Evolutionary conservation across 129 eudicot genomes (phyloP), one percentile per base, ranked within the genome.

Genomic region (Tanacetum coccineum): DNA sequence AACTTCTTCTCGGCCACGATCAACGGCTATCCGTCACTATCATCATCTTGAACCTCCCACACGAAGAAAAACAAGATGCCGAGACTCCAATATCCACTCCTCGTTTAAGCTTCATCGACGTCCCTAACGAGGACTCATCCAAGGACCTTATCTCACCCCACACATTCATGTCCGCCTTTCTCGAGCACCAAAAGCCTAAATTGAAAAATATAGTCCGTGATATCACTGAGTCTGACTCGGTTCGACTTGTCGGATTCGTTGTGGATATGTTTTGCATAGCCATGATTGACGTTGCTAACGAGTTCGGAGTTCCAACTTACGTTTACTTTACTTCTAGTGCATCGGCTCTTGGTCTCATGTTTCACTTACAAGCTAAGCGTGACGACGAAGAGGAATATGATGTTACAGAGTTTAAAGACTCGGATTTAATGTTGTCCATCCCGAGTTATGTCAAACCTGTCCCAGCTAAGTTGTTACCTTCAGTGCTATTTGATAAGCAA

Each of bases 271-370:
- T 51, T 15, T 72, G 78, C 28, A 22, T 61, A 19, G 3, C 55
- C 19, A 67, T 79, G 82, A 67, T 56, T 12, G 82, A 79, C 10
- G 62, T 73, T 4, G 82, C 75, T 0, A 73, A 73, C 18, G 82
- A 79, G 59, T 68, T 79, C 3, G 48, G 30, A 0, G 55, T 68
- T 51, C 78, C 82, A 1, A n/a, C 71, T 12, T 79, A 73, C 30
- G 20, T 69, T 1, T 79, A 57, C 30, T 73, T 48, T 32, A 50
- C 82, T 4, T 61, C 79, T 9, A 30, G 67, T 44, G 82, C 82
- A 12, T 36, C 64, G 2, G 13, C 67, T 15, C 78, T 79, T 53
- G 70, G 74, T 47, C 60, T 73, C 7, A 25, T 48, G 66, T 68
- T 62, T 10, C 40, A 62, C 69, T 12, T 50, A 4, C 62, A 61